Base-by-base conservation (phyloP, 2,329 filamentous ascomycete genomes). In the Stagonosporopsis cucurbitacearum region DNA sequence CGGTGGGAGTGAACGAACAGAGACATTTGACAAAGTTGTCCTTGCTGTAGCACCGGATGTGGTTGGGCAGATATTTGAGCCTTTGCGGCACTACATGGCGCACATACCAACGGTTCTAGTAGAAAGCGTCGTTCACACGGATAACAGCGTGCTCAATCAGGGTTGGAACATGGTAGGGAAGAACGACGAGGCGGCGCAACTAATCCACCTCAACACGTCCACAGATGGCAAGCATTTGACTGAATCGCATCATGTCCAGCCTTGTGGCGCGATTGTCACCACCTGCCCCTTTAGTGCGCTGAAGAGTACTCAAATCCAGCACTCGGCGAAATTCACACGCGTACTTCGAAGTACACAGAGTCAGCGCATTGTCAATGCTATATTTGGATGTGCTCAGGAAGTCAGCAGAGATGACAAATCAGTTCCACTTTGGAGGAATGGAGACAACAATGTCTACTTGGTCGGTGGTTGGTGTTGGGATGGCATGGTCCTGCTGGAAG, bases 381-480 rank as follows among this genome's bases (percentile, higher is more conserved):
- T 85, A 11, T 80, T 84, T 58, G 64, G 50, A 46, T 50, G 62
- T 36, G 50, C 25, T 11, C 44, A 57, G 40, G 17, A 30, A 13
- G 28, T 36, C 9, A 32, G 22, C 17, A 36, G 23, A 6, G 49
- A 64, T n/a, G 68, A 68, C 17, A 68, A 71, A 50, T 41, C 56
- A 13, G 45, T 64, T 9, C 54, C 59, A 5, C 28, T 49, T 20
- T 86, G 84, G 83, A 76, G 69, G 7, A 86, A 84, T 54, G 84
- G 84, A 0, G 74, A 84, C 45, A 77, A 79, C 7, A 78, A 80
- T 36, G 80, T 87, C 0, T 87, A 80, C 78, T 64, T 87, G 12
- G 77, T 79, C 0, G 85, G 85, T 6, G 82, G 83, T 0, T 87
- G 84, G 85, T 87, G 84, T 61, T 87, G 84, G 84, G 85, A 87